Conservation (phyloP, 129 eudicot genomes). For the Escallonia herrerae region DNA sequence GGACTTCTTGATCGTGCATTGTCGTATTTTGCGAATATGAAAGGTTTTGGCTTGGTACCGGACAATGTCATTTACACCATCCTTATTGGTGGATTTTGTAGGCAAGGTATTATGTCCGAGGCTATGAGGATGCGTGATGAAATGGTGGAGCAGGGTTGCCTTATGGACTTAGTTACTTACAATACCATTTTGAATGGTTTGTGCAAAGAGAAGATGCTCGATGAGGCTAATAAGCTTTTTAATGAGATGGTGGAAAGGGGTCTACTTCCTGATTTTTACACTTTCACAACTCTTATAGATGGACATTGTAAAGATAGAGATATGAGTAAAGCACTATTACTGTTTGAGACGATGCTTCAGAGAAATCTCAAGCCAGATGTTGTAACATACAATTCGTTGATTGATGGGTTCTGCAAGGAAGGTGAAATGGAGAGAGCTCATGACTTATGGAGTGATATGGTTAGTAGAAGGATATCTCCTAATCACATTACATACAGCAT, state of each 20-base stretch:
- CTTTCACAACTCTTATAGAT: slow-evolving; percentile 52
- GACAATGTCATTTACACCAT: slow-evolving; percentile 70
- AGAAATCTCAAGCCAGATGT: slow-evolving; percentile 65
- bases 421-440: slow-evolving; percentile 70
- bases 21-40: slow-evolving; percentile 46
- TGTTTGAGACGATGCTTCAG: slow-evolving; percentile 57
- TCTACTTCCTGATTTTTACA: slow-evolving; percentile 57
- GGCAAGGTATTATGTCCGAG: slow-evolving; percentile 41
- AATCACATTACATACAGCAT: slow-evolving; percentile 51
- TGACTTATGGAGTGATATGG: slow-evolving; percentile 51
- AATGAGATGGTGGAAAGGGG: slow-evolving; percentile 70
- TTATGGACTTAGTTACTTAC: slow-evolving; percentile 66
- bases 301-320: slow-evolving; percentile 58
- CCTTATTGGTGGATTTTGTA: slow-evolving; percentile 61
- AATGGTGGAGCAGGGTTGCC: slow-evolving; percentile 61
- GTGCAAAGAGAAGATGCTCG: slow-evolving; percentile 49
- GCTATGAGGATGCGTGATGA: slow-evolving; percentile 74
- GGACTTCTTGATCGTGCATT: slow-evolving; percentile 53
- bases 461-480: slow-evolving; percentile 34
- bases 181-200: slow-evolving; percentile 70
- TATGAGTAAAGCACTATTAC: slow-evolving; percentile 41
- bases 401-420: slow-evolving; percentile 71
- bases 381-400: slow-evolving; percentile 64
- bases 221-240: slow-evolving; percentile 62
- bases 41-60: slow-evolving; percentile 47